These are phyloP conservation scores for Tephrocybe sp. DNA, from an alignment of 768 basidiomycete species.

Conservation along the genomic window DNA sequence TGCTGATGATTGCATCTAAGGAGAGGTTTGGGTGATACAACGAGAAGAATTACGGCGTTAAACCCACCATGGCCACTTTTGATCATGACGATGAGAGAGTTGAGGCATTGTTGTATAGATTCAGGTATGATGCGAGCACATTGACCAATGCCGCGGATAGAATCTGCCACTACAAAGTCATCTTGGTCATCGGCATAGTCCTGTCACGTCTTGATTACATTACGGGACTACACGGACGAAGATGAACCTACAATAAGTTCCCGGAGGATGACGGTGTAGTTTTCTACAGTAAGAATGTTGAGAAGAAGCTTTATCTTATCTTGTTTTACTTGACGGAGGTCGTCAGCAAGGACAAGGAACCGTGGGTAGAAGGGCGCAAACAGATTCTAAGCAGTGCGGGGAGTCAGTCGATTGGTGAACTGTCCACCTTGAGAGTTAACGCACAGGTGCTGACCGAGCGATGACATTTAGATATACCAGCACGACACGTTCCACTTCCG, in stretches of 20 bases:
- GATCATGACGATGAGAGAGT: constrained; percentile 76
- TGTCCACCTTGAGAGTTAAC: too few species aligned
- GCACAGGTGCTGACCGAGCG: constrained; percentile 65
- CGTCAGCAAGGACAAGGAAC: constrained; percentile 71
- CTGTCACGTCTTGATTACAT: constrained; percentile 37
- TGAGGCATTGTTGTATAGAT: constrained; percentile 69
- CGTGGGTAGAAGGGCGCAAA: constrained; percentile 62
- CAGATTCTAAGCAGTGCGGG: constrained; percentile 44
- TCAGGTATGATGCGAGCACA: constrained; percentile 72
- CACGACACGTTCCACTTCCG: constrained; percentile 75
- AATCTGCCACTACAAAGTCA: constrained; percentile 66
- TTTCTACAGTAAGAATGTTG: constrained; percentile 64
- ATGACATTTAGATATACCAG: constrained; percentile 71
- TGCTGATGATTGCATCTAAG: constrained; percentile 74
- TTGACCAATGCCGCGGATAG: constrained; percentile 78
- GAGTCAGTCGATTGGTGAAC: not conserved
- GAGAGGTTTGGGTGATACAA: not conserved
- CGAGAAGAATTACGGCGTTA: not conserved
- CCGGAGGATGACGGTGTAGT: constrained; percentile 66
- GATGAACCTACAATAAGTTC: constrained; percentile 75
- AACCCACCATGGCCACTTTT: constrained; percentile 69
- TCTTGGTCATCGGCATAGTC: constrained; percentile 81
- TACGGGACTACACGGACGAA: not conserved
- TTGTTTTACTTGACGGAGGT: constrained; percentile 64
- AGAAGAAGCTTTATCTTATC: constrained; percentile 76